A percentile compares a stretch with the other conserved stretches of the same genome.
Conservation (phyloP, 2,329 filamentous ascomycete species). For the Aspergillus sp. region DNA sequence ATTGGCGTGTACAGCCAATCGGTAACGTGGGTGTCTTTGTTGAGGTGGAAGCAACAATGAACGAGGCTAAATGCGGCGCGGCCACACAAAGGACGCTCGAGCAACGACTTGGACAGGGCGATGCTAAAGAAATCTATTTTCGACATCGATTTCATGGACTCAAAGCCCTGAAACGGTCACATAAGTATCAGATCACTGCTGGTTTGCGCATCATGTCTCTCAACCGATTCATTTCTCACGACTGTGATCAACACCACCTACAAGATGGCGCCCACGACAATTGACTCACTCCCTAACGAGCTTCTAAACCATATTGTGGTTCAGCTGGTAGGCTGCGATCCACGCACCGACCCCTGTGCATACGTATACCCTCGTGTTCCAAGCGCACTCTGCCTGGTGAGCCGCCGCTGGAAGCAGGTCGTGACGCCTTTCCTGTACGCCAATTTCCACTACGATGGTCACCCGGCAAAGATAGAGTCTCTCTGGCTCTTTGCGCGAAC, state of each 20-base stretch:
- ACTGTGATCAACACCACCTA: no score
- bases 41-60: neutral
- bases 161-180: neutral
- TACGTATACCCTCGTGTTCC: neutral
- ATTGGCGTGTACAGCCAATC: neutral
- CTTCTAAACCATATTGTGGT: no score
- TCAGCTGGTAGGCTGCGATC: no score
- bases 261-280: no score
- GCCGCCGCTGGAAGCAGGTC: neutral
- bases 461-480: neutral
- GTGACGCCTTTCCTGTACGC: conserved; percentile 2
- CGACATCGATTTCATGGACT: neutral
- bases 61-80: neutral
- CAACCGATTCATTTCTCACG: no score
- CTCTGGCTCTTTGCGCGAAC: neutral
- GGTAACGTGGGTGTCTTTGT: neutral
- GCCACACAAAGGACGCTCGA: neutral
- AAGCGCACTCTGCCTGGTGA: neutral
- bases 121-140: neutral
- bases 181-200: neutral
- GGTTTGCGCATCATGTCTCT: neutral
- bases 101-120: neutral
- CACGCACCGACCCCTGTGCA: no score
- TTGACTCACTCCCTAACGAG: no score
- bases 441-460: neutral